Base-by-base conservation (phyloP, 176 grass and related monocot species). In the Cenchrus americanus region DNA sequence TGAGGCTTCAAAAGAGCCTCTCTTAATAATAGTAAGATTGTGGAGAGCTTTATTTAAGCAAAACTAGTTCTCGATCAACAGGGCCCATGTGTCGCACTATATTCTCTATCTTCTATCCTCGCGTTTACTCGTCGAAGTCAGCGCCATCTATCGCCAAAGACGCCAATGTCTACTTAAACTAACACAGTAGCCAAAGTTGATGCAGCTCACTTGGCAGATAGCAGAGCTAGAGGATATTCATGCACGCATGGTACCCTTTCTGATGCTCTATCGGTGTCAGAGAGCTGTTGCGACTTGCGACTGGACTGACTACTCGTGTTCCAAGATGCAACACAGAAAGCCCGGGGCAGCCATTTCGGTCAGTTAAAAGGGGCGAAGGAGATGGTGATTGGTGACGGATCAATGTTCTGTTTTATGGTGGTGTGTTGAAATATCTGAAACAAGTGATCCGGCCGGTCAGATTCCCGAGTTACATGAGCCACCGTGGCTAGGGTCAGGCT, bases 201-300 rank as follows among this genome's bases (percentile, higher is more conserved):
- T 30, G 27, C 27, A 30, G 27, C 27, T 30, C 27, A 30, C 27
- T 30, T 30, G 27, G 27, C 27, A 30, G 27, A 30, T 59, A 59
- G 21, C 57, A 8, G 57, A 59, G 19, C 19, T 21, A 59, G 57
- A 4, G 6, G 52, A 55, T 19, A 17, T 55, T 18, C 52, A 27
- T 14, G 7, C 30, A 43, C 8, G 12, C 54, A 30, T 67, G 62
- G 5, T 53, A 54, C 17, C 34, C 65, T 1, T 51, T 67, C 22
- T 23, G 2, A 67, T 26, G 78, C 32, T 81, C 50, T 57, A 57
- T 81, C 63, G 50, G 79, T 58, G 10, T 81, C 79, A 69, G n/a
- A 2, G 11, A 44, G 41, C 51, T 70, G 32, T 44, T 69, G 50
- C 34, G 65, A 81, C 67, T 44, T 69, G 50, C 34, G 65, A 81